These are phyloP conservation scores for Verticillium dahliae DNA, from an alignment of 2,329 filamentous ascomycete genomes.

Conservation along the genomic window DNA sequence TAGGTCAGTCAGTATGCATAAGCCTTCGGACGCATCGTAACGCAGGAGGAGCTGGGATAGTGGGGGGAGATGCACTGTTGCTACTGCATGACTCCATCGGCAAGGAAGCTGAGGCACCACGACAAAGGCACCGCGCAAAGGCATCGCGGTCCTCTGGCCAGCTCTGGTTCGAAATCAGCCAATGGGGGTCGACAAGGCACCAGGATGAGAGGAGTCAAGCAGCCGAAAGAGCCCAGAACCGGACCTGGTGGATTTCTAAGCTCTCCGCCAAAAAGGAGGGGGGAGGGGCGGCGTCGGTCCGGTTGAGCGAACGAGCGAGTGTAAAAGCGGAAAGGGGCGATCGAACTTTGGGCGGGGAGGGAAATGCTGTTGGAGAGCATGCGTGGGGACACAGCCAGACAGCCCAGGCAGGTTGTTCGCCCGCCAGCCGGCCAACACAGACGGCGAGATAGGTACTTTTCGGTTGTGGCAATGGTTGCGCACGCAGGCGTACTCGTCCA, in stretches of 20 bases:
- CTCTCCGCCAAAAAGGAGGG: neutral
- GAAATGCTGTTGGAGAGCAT: neutral
- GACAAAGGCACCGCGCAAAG: neutral
- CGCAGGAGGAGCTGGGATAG: neutral
- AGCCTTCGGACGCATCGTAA: neutral
- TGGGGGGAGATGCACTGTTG: neutral
- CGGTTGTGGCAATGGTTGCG: neutral
- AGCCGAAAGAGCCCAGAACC: neutral
- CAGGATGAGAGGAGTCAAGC: neutral
- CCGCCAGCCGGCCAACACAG: neutral
- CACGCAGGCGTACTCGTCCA: neutral
- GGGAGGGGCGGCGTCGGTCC: neutral
- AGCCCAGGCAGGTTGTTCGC: neutral
- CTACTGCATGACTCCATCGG: neutral
- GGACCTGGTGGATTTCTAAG: neutral
- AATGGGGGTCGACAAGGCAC: neutral
- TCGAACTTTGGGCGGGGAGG: neutral
- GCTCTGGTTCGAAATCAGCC: neutral
- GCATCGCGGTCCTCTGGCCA: neutral
- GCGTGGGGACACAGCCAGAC: neutral
- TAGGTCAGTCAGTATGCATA: neutral
- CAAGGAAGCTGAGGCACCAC: neutral
- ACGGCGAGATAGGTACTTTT: neutral
- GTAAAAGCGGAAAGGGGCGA: neutral
- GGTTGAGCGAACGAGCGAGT: neutral